Evolutionary conservation across 768 basidiomycete genomes (phyloP).

Genomic region (Boletus reticulatus): DNA sequence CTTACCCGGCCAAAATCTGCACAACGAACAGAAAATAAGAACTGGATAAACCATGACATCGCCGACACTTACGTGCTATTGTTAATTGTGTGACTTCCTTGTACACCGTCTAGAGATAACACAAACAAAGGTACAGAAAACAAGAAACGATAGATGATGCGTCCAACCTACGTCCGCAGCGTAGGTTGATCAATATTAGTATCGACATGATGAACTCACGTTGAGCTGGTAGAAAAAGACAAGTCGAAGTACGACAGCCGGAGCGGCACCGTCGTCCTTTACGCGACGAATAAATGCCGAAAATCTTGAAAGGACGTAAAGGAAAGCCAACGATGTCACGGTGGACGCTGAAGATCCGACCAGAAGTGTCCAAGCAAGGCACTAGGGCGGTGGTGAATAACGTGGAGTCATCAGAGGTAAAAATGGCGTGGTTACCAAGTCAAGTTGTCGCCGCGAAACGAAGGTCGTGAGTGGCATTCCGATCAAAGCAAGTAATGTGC

Average conservation of each 20-base stretch:
- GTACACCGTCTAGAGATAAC: constrained; percentile 63
- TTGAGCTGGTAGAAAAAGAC: constrained; percentile 77
- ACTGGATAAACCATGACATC: not conserved
- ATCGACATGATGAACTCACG: constrained; percentile 41
- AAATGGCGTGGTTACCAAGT: constrained; percentile 41
- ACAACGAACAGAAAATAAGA: constrained; percentile 1
- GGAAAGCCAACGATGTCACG: constrained; percentile 63
- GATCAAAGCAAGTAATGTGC: constrained; percentile 59
- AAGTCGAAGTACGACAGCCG: constrained; percentile 70
- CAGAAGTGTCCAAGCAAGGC: constrained; percentile 73
- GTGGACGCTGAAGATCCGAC: constrained; percentile 66
- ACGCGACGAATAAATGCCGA: constrained; percentile 69
- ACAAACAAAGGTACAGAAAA: constrained; percentile 69
- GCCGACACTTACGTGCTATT: constrained; percentile 49
- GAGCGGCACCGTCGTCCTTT: constrained; percentile 70
- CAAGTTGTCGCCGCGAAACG: constrained; percentile 54
- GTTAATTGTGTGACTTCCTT: constrained; percentile 48
- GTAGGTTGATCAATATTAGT: not conserved
- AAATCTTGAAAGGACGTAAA: constrained; percentile 70
- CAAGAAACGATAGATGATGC: constrained; percentile 73
- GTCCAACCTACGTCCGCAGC: constrained; percentile 46
- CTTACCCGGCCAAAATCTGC: constrained; percentile 62
- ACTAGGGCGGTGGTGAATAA: constrained; percentile 39
- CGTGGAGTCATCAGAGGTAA: not conserved
- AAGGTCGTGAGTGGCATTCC: constrained; percentile 74